These are phyloP conservation scores for Verticillium dahliae DNA, from an alignment of 2,329 filamentous ascomycete genomes.

Conservation along the genomic window DNA sequence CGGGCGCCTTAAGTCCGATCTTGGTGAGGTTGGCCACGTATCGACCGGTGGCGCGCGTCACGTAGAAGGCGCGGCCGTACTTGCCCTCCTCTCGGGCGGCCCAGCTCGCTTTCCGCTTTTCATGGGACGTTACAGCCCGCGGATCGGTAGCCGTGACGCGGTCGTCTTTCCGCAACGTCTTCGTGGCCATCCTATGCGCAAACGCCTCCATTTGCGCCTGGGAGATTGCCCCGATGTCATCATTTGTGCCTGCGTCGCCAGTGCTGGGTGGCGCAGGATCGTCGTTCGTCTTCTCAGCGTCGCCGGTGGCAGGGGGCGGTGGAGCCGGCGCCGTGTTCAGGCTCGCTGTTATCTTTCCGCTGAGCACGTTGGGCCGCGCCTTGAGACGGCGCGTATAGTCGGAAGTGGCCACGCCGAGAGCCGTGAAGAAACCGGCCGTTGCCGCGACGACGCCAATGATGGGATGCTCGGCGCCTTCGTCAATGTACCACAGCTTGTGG, in stretches of 20 bases:
- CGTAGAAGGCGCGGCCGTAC: constrained; percentile 18
- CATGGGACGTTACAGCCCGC: constrained; percentile 10
- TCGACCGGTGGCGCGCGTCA: constrained; percentile 38
- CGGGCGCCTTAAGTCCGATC: constrained; percentile 56
- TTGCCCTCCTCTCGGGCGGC: constrained; percentile 16
- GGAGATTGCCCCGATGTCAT: not conserved
- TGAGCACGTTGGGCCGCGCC: not conserved
- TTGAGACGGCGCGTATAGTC: constrained; percentile 14
- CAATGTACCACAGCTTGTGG: constrained; percentile 52
- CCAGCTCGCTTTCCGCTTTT: constrained; percentile 17
- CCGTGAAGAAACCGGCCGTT: constrained; percentile 57
- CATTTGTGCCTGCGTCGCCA: too few relatives aligned
- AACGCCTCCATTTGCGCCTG: constrained; percentile 19
- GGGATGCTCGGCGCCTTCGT: constrained; percentile 59
- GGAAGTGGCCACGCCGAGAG: constrained; percentile 48
- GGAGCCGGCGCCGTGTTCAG: not conserved
- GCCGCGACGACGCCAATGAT: constrained; percentile 60
- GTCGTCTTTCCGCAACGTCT: constrained; percentile 46
- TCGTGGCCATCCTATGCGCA: constrained; percentile 22
- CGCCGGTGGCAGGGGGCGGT: not conserved
- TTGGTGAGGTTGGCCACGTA: constrained; percentile 54
- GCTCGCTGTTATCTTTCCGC: not conserved
- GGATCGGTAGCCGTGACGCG: constrained; percentile 3
- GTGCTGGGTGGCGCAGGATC: not conserved
- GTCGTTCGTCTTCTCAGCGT: not conserved